These are phyloP conservation scores for Pyricularia sp. DNA, from an alignment of 2,329 filamentous ascomycete genomes.

Conservation along the genomic window DNA sequence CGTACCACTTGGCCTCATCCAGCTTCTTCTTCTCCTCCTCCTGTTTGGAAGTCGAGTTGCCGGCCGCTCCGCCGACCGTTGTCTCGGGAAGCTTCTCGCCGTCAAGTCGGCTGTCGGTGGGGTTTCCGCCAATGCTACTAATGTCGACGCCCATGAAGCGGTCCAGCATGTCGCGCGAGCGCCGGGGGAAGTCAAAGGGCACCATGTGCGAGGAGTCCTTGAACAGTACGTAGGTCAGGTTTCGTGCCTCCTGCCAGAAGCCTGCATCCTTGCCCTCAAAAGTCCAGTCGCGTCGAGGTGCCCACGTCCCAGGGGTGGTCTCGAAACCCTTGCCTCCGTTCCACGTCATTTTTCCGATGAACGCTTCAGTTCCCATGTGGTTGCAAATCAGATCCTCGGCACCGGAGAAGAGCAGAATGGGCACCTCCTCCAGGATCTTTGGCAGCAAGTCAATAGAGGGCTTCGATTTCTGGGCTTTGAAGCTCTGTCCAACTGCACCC, in stretches of 20 bases:
- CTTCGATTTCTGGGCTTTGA: conserved; percentile 60
- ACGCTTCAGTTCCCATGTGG: conserved; percentile 81
- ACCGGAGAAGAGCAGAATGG: conserved; percentile 82
- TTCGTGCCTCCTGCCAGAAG: conserved; percentile 89
- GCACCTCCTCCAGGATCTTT: conserved; percentile 65
- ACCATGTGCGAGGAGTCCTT: conserved; percentile 98
- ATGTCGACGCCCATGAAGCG: conserved; percentile 94
- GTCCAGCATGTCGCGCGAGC: conserved; percentile 91
- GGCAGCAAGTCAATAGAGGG: conserved; percentile 71
- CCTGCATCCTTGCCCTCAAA: conserved; percentile 85
- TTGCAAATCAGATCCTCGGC: conserved; percentile 96
- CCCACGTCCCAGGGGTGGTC: conserved; percentile 74
- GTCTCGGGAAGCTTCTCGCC: conserved; percentile 75
- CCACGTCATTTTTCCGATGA: conserved; percentile 89
- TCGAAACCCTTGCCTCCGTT: conserved; percentile 90
- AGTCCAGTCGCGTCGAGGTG: conserved; percentile 86
- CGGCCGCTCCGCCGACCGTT: conserved; percentile 60
- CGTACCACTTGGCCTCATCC: conserved; percentile 79
- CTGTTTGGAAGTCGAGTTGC: conserved; percentile 49
- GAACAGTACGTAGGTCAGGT: conserved; percentile 91
- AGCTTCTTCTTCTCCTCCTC: conserved; percentile 62
- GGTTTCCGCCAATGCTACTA: conserved; percentile 70
- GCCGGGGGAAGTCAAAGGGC: conserved; percentile 82
- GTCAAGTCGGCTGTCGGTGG: conserved; percentile 72
- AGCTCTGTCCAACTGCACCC: conserved; percentile 64